A percentile compares a stretch with the other conserved stretches of the same genome.
Conservation (phyloP, 768 basidiomycete genomes). For the Suillus discolor region DNA sequence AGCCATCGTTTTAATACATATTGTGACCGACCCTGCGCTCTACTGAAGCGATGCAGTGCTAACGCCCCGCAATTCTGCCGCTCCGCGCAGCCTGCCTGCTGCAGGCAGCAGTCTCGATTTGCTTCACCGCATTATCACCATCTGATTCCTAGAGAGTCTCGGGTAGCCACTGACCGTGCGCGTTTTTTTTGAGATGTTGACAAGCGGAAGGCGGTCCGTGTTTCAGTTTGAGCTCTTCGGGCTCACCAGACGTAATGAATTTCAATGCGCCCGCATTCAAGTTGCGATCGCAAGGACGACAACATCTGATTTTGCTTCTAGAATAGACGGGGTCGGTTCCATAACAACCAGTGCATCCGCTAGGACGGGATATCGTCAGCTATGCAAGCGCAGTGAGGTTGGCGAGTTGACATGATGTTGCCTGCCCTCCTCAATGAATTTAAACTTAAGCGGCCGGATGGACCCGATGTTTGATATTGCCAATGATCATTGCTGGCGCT, state of each 20-base stretch:
- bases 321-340: constrained; percentile 46
- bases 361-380: too few relatives aligned
- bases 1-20: too few relatives aligned
- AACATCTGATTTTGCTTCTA: constrained; percentile 55
- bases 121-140: constrained; percentile 27
- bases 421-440: too few relatives aligned
- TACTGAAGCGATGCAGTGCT: too few relatives aligned
- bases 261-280: constrained; percentile 59
- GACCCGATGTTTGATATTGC: constrained; percentile 42
- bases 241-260: constrained; percentile 52
- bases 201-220: constrained; percentile 31
- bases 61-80: too few relatives aligned
- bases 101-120: constrained; percentile 49
- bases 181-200: constrained; percentile 28
- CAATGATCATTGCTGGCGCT: not conserved
- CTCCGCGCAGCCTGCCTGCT: too few relatives aligned
- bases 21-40: too few relatives aligned
- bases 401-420: too few relatives aligned
- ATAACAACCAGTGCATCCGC: constrained; percentile 42
- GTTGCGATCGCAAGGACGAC: constrained; percentile 56
- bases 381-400: too few relatives aligned
- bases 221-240: constrained; percentile 37
- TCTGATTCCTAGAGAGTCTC: constrained; percentile 1
- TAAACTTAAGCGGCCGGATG: constrained; percentile 5
- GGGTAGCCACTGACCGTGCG: not conserved